Base-by-base conservation (phyloP, 805 yeast species). In the Pichia manshurica region DNA sequence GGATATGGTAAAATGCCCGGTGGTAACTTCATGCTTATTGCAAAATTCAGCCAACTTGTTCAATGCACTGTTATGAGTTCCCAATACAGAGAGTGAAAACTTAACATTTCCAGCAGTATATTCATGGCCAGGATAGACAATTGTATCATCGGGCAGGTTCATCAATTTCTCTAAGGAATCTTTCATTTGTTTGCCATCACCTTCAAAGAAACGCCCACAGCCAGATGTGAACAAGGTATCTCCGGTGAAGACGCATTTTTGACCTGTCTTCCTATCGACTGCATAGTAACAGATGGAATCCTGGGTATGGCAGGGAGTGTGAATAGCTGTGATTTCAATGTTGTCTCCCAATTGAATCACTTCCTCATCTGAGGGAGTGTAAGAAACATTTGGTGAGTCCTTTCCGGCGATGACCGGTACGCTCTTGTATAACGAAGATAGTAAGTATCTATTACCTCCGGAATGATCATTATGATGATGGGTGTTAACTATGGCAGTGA, bases 251-350 rank as follows among this genome's bases (percentile, higher is more conserved):
- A 93, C 89, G 3, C 84, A 89, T 53, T 72, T 73, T 55, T 88
- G 79, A 31, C 72, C 74, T 0, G 89, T 78, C 32, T 64, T 62
- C n/a, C 63, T 56, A 62, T 91, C 98, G 41, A 70, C 70, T 0
- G 78, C 88, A 57, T 66, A 84, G 66, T 88, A 93, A 61, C 98
- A 91, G 51, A 93, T 86, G 3, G 96, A 87, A 66, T 93, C 99
- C 66, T 85, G 93, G 0, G 99, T 93, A 65, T 93, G 99, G 62
- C 99, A 93, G 4, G 99, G 99, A 0, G 99, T 93, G 66, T 91
- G 91, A 35, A 91, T 71, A 0, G 96, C 95, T 2, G 82, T 80
- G 44, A 90, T 77, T 16, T 78, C 72, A 44, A 91, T 61, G 52
- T 74, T 64, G 36, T 72, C 69, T 4, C 96, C 96, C 49, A 89